These are phyloP conservation scores for Glebionis coronaria DNA, from an alignment of 129 eudicot species.

Conservation along the genomic window DNA sequence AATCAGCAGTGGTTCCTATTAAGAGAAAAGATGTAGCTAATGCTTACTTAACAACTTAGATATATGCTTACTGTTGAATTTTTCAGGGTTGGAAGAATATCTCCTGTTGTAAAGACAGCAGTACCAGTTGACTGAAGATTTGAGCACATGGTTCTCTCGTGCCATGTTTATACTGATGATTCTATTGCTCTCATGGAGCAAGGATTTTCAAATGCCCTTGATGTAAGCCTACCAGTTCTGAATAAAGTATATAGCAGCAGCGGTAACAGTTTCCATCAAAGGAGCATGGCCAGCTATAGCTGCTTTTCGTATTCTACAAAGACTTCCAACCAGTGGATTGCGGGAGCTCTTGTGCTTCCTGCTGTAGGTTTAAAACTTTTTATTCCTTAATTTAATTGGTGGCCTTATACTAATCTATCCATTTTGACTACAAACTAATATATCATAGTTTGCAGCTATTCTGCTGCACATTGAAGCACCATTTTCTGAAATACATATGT, in stretches of 20 bases:
- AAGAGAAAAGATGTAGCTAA: no score
- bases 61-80: neutral
- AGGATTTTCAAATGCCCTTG: constrained; percentile 73
- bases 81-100: constrained; percentile 55
- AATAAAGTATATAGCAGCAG: constrained; percentile 31
- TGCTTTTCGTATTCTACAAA: constrained; percentile 48
- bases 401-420: neutral
- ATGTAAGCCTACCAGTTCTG: constrained; percentile 44
- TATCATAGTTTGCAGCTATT: no score
- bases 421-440: no score
- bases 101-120: constrained; percentile 85
- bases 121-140: constrained; percentile 97
- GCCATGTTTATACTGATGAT: constrained; percentile 74
- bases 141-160: constrained; percentile 91
- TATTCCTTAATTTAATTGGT: neutral
- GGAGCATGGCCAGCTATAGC: constrained; percentile 56
- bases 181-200: constrained; percentile 71
- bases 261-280: constrained; percentile 55
- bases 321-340: constrained; percentile 56
- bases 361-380: constrained; percentile 62
- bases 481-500: no score
- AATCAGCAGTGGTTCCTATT: no score
- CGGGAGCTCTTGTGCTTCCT: constrained; percentile 80
- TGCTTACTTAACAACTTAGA: no score
- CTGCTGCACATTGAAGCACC: no score